phyloP scores from a whole-genome alignment of 2,329 filamentous ascomycete genomes.

The Cladosporium sp. region DNA sequence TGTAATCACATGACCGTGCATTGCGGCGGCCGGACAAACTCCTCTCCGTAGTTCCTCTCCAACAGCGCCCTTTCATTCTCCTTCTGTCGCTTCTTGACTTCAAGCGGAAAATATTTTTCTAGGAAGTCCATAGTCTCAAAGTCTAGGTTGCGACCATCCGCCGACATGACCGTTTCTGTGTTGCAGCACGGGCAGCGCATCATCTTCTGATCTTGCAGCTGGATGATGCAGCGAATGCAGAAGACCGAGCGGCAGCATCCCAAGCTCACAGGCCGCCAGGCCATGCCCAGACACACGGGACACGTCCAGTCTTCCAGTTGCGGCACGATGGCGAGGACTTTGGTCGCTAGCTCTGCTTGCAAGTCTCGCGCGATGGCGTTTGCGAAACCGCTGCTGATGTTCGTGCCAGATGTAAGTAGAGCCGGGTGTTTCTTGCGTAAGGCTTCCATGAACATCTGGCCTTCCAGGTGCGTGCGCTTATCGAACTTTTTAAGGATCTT shows the following conservation, averaged over 20 bases:
- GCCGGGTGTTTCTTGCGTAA: slow-evolving; percentile 34
- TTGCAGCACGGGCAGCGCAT: slow-evolving; percentile 78
- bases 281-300: slow-evolving; percentile 75
- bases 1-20: slow-evolving; percentile 35
- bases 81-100: slow-evolving; percentile 60
- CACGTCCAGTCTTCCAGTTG: slow-evolving; percentile 84
- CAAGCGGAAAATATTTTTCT: slow-evolving; percentile 75
- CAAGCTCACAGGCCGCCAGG: slow-evolving; percentile 79
- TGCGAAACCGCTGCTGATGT: slow-evolving; percentile 63
- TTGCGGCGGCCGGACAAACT: slow-evolving; percentile 35
- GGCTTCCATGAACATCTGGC: slow-evolving; percentile 31
- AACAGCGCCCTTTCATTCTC: slow-evolving; percentile 73
- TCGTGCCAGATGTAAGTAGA: slow-evolving; percentile 32
- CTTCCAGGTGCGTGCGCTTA: slow-evolving; percentile 76
- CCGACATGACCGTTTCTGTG: slow-evolving; percentile 68
- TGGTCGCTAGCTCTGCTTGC: slow-evolving; percentile 71
- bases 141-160: slow-evolving; percentile 70
- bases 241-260: slow-evolving; percentile 72
- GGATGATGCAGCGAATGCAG: slow-evolving; percentile 80
- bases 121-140: slow-evolving; percentile 67
- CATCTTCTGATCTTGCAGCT: slow-evolving; percentile 69
- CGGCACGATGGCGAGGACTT: slow-evolving; percentile 73
- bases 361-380: slow-evolving; percentile 73
- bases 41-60: slow-evolving; percentile 45
- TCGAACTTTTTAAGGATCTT: slow-evolving; percentile 95